Evolutionary conservation across 2,329 filamentous ascomycete genomes (phyloP).

Genomic region (Colletotrichum sp.): DNA sequence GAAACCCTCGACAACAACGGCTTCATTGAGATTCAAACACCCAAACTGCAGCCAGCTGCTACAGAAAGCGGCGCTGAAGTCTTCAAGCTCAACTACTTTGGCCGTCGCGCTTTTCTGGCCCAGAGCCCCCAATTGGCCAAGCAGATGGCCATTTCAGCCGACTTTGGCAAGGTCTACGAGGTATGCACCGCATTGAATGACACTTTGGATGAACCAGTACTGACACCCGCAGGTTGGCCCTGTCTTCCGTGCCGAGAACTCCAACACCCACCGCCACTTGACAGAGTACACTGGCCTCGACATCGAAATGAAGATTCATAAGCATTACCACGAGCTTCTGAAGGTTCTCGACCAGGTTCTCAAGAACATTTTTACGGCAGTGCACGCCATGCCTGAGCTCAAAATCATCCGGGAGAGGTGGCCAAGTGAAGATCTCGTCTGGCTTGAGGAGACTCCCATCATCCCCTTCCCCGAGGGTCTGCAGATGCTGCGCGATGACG

Average conservation of each 20-base stretch:
- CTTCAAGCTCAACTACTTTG: conserved; percentile 93
- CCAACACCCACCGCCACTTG: conserved; percentile 92
- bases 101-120: conserved; percentile 82
- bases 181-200: conserved; percentile 29
- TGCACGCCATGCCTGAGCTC: conserved; percentile 66
- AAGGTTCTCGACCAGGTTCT: conserved; percentile 79
- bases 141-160: conserved; percentile 89
- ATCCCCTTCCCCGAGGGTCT: conserved; percentile 83
- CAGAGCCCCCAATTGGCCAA: conserved; percentile 93
- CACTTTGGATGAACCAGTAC: background rate
- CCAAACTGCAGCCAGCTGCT: conserved; percentile 87
- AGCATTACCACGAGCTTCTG: conserved; percentile 89
- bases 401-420: conserved; percentile 83
- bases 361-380: conserved; percentile 68
- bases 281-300: conserved; percentile 95
- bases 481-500: conserved; percentile 81
- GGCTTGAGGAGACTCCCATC: conserved; percentile 83
- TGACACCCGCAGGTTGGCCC: conserved; percentile 63
- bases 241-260: conserved; percentile 94
- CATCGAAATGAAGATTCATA: conserved; percentile 89
- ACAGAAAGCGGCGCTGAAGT: conserved; percentile 92
- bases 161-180: conserved; percentile 89
- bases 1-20: conserved; percentile 73
- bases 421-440: conserved; percentile 85
- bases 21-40: conserved; percentile 94